phyloP scores from a whole-genome alignment of 2,329 filamentous ascomycete genomes.

The Grosmannia huntii region DNA sequence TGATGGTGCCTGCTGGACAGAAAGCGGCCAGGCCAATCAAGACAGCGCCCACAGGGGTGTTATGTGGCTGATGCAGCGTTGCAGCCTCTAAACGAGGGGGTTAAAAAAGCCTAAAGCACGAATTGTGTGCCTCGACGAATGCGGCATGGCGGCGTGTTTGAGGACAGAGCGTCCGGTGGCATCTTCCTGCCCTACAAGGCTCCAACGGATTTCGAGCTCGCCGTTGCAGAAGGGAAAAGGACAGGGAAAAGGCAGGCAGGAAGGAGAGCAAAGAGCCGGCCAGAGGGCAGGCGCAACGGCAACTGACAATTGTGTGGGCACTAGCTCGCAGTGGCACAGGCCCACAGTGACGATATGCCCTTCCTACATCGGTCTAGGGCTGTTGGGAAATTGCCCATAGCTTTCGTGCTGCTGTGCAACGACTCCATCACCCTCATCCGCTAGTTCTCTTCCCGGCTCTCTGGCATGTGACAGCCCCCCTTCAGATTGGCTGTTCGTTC shows the following conservation, averaged over 20 bases:
- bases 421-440: not conserved
- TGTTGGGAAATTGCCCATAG: constrained; percentile 5
- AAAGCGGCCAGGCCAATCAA: not conserved
- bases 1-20: not conserved
- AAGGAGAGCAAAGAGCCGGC: not conserved
- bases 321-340: not conserved
- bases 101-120: not conserved
- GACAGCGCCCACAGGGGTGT: not conserved
- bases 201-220: not conserved
- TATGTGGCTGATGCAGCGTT: not conserved
- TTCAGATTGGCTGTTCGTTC: not conserved
- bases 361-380: not conserved
- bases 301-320: not conserved
- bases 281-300: not conserved
- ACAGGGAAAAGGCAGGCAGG: not conserved
- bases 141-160: not conserved
- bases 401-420: not conserved
- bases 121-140: not conserved
- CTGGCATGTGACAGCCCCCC: constrained; percentile 10
- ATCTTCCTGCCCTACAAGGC: not conserved
- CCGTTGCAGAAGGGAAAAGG: not conserved
- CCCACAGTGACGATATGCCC: constrained; percentile 1
- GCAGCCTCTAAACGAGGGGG: not conserved
- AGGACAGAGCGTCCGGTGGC: not conserved
- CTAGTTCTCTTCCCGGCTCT: not conserved